phyloP scores from a whole-genome alignment of 768 basidiomycete species.

The Dioszegia hungarica region DNA sequence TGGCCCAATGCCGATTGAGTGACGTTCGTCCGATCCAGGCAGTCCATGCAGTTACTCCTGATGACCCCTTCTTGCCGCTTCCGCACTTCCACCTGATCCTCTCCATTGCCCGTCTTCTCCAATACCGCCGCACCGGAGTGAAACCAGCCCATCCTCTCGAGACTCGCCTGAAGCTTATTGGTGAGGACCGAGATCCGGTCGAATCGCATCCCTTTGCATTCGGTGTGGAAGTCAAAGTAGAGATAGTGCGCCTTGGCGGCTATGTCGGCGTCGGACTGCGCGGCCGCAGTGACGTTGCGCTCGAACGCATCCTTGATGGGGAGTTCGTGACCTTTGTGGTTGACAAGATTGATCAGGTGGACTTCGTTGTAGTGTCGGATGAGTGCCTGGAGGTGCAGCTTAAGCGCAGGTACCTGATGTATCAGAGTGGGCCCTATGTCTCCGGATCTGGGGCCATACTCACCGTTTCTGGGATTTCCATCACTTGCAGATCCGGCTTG shows the following conservation, averaged over 20 bases:
- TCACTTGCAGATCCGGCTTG: conserved; percentile 91
- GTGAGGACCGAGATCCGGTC: conserved; percentile 81
- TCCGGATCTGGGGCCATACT: conserved; percentile 37
- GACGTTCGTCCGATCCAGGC: conserved; percentile 90
- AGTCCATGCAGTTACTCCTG: conserved; percentile 96
- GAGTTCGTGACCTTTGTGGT: conserved; percentile 85
- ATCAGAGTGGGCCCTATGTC: no score
- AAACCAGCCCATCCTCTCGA: conserved; percentile 54
- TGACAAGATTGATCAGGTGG: conserved; percentile 81
- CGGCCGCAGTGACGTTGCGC: conserved; percentile 62
- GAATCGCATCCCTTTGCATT: conserved; percentile 92
- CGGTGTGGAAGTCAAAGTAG: conserved; percentile 96
- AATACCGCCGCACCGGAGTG: conserved; percentile 15
- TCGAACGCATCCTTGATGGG: conserved; percentile 96
- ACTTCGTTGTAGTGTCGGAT: conserved; percentile 70
- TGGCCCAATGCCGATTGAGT: conserved; percentile 87
- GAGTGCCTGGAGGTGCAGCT: conserved; percentile 69
- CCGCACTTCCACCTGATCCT: conserved; percentile 31
- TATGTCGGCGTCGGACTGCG: conserved; percentile 46
- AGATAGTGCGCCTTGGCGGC: conserved; percentile 71
- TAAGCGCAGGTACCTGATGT: conserved; percentile 63
- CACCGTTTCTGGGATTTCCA: conserved; percentile 86
- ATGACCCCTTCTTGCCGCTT: conserved; percentile 69
- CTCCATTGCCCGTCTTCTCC: conserved; percentile 57
- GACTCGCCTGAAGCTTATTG: conserved; percentile 58